Base-by-base conservation (phyloP, 768 basidiomycete species). In the Rhodotorula diobovata region DNA sequence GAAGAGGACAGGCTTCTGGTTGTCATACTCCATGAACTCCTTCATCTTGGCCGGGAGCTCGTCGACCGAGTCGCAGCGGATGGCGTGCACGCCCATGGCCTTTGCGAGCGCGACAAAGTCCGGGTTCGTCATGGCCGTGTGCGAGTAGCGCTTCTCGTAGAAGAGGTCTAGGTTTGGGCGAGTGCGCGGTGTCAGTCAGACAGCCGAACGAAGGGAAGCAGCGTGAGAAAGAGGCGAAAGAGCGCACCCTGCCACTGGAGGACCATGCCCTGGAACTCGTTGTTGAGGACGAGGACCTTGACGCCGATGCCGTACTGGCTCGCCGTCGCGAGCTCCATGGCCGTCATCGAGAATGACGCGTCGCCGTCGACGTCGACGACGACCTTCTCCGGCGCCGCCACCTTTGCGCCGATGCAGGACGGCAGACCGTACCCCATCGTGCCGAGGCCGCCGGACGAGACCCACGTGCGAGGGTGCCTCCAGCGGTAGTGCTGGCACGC, bases 391-490 rank as follows among this genome's bases (percentile, higher is more conserved):
- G 95, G 95, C 1, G 89, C 89, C 35, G 92, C 96, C 46, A 99
- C 93, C 81, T 99, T 99, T 74, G 95, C 95, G 58, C 96, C 96
- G 67, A 98, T 91, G 59, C 93, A 90, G 0, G 92, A 84, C 2
- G 95, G 96, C 0, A 99, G 85, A 78, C 96, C 95, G 81, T 91
- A 99, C 77, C 95, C 96, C 96, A 98, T 99, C 0, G 96, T 99
- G 11, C 95, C 95, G 30, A 97, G 86, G 74, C 95, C 95, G 74
- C 95, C 95, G 45, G 91, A 93, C 23, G 93, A 78, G 53, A 80
- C 77, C 87, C 89, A 97, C 85, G 90, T 85, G 53, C 88, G 85
- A 0, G 96, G 96, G 60, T 89, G 82, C 71, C 82, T 89, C 94
- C 94, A 99, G 68, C 94, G 85, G 82, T 87, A 98, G 80, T 89